These are phyloP conservation scores for Rhodotorula glutinis DNA, from an alignment of 1,284 basidiomycete genomes.

Conservation along the genomic window DNA sequence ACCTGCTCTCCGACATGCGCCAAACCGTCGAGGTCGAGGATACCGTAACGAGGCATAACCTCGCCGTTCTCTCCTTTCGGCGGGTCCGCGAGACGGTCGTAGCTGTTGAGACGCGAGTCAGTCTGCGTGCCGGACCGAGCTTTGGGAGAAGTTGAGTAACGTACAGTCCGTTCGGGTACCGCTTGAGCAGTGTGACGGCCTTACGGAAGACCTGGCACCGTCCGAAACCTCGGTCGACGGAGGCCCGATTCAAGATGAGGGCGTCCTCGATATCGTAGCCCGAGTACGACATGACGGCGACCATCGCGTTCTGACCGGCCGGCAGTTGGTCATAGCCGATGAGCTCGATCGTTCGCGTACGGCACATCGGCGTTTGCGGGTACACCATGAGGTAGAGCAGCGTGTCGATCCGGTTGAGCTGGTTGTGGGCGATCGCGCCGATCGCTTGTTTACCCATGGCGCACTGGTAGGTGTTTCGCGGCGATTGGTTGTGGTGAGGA, in stretches of 20 bases:
- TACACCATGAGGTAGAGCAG: constrained; percentile 98
- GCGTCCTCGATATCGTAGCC: constrained; percentile 99
- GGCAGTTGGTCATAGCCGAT: constrained; percentile 95
- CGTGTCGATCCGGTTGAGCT: constrained; percentile 96
- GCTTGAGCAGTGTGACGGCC: constrained; percentile 86
- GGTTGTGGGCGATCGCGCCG: constrained; percentile 98
- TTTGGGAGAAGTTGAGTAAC: constrained; percentile 47
- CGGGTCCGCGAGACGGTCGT: constrained; percentile 90
- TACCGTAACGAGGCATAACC: constrained; percentile 73
- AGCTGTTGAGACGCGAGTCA: constrained; percentile 53
- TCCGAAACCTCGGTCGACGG: constrained; percentile 94
- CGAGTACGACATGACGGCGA: constrained; percentile 98
- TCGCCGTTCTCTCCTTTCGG: constrained; percentile 75
- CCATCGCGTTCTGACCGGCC: constrained; percentile 96
- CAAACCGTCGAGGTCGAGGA: constrained; percentile 86
- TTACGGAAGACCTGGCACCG: constrained; percentile 97
- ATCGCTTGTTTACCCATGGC: constrained; percentile 99
- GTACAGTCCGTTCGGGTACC: constrained; percentile 95
- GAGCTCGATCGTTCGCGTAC: constrained; percentile 96
- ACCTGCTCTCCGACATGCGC: constrained; percentile 93
- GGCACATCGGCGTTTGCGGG: constrained; percentile 99
- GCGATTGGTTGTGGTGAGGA: constrained; percentile 99
- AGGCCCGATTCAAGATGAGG: constrained; percentile 92
- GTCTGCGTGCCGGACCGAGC: not conserved
- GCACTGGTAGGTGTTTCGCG: constrained; percentile 98